These are phyloP conservation scores for Sclerospora graminicola DNA, from an alignment of 352 stramenopile genomes.

Conservation along the genomic window DNA sequence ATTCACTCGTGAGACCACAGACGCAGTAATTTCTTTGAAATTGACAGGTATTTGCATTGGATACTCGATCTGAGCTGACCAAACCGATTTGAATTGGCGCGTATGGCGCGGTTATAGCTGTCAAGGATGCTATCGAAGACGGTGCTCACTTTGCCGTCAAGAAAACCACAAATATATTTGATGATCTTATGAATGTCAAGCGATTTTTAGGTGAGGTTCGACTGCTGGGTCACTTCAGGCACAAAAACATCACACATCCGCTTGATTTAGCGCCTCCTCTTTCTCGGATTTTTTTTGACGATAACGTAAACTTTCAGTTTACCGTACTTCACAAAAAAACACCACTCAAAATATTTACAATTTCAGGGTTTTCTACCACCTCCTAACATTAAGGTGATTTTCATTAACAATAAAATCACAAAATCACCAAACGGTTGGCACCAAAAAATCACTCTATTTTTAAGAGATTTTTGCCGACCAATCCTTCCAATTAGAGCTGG, in stretches of 20 bases:
- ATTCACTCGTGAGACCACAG: no score
- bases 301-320: no score
- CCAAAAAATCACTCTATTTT: no score
- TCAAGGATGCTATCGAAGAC: constrained; percentile 38
- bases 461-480: no score
- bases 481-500: no score
- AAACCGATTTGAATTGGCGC: constrained; percentile 84
- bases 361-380: no score
- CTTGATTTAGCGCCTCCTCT: constrained; percentile 86
- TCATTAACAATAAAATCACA: no score
- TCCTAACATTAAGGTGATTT: no score
- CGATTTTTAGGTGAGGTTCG: constrained; percentile 94
- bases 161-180: constrained; percentile 90
- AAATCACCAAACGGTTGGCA: no score
- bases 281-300: constrained; percentile 88
- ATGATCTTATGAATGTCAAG: constrained; percentile 97
- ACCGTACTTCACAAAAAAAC: no score
- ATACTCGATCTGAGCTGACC: constrained; percentile 81
- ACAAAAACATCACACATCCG: constrained; percentile 91
- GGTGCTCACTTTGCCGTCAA: constrained; percentile 86
- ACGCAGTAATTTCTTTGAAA: constrained; percentile 73
- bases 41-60: constrained; percentile 78
- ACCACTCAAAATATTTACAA: no score
- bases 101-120: constrained; percentile 86
- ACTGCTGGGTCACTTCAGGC: constrained; percentile 75